These are phyloP conservation scores for Irineochytrium annulatum DNA, from an alignment of 192 early-diverging fungal genomes.

Conservation along the genomic window DNA sequence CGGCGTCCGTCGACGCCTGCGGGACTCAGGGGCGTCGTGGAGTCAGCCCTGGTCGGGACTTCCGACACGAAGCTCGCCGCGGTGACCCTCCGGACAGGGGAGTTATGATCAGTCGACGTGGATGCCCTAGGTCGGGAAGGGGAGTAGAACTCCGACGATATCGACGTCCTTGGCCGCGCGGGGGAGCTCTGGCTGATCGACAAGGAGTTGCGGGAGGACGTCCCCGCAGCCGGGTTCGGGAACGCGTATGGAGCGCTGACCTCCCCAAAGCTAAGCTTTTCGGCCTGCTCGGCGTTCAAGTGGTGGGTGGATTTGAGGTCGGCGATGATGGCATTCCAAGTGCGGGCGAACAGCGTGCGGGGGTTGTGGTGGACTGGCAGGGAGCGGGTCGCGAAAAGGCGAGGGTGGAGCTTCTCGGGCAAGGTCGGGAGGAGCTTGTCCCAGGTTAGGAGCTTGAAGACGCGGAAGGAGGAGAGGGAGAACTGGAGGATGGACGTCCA, in stretches of 20 bases:
- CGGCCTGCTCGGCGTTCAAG: conserved; percentile 69
- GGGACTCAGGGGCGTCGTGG: too few species aligned
- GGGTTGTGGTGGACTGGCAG: neutral
- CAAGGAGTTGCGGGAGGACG: neutral
- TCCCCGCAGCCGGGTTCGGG: too few species aligned
- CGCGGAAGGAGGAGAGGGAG: neutral
- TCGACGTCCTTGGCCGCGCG: too few species aligned
- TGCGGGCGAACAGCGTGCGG: conserved; percentile 30
- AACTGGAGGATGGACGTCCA: neutral
- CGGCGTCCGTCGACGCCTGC: too few species aligned
- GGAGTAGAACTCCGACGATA: too few species aligned
- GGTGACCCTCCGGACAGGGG: too few species aligned
- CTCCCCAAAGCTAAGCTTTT: conserved; percentile 28
- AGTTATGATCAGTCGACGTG: neutral
- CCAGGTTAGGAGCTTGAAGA: neutral
- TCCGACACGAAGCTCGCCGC: too few species aligned
- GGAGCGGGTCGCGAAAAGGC: neutral
- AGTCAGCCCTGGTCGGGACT: too few species aligned
- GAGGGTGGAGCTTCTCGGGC: conserved; percentile 2
- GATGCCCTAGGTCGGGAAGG: too few species aligned
- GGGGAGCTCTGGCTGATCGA: too few species aligned
- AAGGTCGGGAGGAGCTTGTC: neutral
- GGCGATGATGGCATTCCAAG: conserved; percentile 82
- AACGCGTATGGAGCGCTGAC: neutral
- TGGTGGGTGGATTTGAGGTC: conserved; percentile 80